These are phyloP conservation scores for Physcia stellaris DNA, from an alignment of 495 filamentous ascomycete species.

Conservation along the genomic window DNA sequence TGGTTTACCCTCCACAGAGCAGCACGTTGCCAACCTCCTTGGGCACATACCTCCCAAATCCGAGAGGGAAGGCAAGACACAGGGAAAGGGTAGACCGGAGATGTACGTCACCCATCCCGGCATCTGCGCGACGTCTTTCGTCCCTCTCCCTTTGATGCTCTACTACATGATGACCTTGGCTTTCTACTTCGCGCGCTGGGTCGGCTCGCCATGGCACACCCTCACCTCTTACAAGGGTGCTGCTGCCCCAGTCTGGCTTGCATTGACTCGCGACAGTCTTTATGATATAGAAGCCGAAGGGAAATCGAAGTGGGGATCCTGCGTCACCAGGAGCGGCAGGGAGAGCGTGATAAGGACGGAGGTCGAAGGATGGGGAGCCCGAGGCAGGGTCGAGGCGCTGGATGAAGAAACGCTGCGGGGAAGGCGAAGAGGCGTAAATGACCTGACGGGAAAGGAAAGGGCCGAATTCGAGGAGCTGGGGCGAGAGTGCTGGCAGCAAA, in stretches of 20 bases:
- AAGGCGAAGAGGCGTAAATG: slow-evolving; percentile 36
- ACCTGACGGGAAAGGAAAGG: slow-evolving; percentile 49
- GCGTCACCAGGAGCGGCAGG: slow-evolving; percentile 41
- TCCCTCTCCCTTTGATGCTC: slow-evolving; percentile 54
- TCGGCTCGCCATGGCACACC: slow-evolving; percentile 81
- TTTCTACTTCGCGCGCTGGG: slow-evolving; percentile 60
- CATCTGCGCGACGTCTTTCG: slow-evolving; percentile 65
- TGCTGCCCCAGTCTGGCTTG: slow-evolving; percentile 61
- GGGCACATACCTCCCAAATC: slow-evolving; percentile 16
- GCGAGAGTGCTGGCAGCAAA: slow-evolving; percentile 59
- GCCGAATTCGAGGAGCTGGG: slow-evolving; percentile 65
- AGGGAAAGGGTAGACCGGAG: slow-evolving; percentile 27
- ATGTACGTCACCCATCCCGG: slow-evolving; percentile 79
- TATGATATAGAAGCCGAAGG: slow-evolving; percentile 49
- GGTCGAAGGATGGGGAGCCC: slow-evolving; percentile 74
- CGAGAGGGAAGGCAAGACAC: not conserved
- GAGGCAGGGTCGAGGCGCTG: slow-evolving; percentile 47
- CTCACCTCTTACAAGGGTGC: slow-evolving; percentile 66
- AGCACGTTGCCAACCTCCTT: slow-evolving; percentile 39
- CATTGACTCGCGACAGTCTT: slow-evolving; percentile 53
- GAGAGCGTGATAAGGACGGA: slow-evolving; percentile 56
- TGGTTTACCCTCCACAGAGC: slow-evolving; percentile 45
- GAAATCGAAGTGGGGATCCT: slow-evolving; percentile 74
- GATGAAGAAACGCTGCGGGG: slow-evolving; percentile 31
- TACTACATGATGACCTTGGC: slow-evolving; percentile 46